phyloP scores from a whole-genome alignment of 345 rosid species.

The Excoecaria agallocha region DNA sequence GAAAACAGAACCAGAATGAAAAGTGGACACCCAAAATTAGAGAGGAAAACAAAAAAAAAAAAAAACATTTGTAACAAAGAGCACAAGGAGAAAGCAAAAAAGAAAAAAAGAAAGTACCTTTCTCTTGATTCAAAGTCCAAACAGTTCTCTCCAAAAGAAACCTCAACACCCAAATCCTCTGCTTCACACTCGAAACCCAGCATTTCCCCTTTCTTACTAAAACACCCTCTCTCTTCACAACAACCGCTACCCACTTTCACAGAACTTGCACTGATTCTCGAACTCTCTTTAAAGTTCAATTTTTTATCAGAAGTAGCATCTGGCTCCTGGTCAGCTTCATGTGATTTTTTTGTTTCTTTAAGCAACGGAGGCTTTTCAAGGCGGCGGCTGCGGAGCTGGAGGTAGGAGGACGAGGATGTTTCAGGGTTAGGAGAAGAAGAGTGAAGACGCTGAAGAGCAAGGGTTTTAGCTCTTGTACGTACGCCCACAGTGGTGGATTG shows the following conservation, averaged over 20 bases:
- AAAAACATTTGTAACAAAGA: not conserved
- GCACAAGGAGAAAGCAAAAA: not conserved
- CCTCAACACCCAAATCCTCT: constrained; percentile 32
- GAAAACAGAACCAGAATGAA: not conserved
- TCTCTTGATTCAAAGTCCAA: constrained; percentile 45
- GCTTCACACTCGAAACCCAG: not conserved
- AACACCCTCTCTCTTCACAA: constrained; percentile 10
- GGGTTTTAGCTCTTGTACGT: constrained; percentile 64
- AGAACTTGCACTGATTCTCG: not conserved
- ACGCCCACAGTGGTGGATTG: constrained; percentile 33
- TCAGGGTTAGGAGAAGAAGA: constrained; percentile 18
- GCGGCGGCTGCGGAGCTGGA: constrained; percentile 67
- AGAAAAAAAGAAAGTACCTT: constrained; percentile 31
- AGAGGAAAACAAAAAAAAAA: not conserved
- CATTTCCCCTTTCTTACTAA: constrained; percentile 8
- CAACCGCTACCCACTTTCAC: not conserved
- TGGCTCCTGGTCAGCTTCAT: not conserved
- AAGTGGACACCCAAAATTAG: not conserved
- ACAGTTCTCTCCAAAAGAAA: constrained; percentile 48
- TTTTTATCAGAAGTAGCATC: not conserved
- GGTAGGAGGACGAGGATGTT: constrained; percentile 48
- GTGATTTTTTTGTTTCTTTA: not conserved
- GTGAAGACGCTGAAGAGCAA: constrained; percentile 50
- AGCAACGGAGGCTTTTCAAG: constrained; percentile 33
- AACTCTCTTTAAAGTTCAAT: constrained; percentile 4